phyloP scores from a whole-genome alignment of 225 moss, liverwort and hornwort species.

The Anthoceros angustus region DNA sequence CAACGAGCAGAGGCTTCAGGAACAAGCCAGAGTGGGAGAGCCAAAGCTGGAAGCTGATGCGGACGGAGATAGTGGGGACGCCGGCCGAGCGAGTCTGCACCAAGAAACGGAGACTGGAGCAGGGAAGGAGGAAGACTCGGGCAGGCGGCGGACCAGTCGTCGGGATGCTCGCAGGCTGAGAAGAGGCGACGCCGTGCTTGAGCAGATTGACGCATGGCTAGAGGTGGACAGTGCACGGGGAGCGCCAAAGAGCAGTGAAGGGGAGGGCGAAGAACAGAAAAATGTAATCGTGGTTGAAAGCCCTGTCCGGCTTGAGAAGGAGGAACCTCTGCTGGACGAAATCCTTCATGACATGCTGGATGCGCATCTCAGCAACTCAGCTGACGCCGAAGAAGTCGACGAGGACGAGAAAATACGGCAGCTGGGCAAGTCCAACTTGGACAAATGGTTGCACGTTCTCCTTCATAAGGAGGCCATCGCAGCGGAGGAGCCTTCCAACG shows the following conservation, averaged over 20 bases:
- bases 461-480: conserved; percentile 24
- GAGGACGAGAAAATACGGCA: conserved; percentile 31
- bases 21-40: background rate
- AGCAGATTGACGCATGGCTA: conserved; percentile 9
- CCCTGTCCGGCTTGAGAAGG: conserved; percentile 4
- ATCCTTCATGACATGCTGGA: conserved; percentile 34
- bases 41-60: background rate
- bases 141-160: background rate
- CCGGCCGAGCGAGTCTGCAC: background rate
- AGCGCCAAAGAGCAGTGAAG: conserved; percentile 19
- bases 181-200: too few relatives aligned
- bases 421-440: conserved; percentile 45
- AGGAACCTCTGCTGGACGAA: conserved; percentile 16
- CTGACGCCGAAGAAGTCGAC: background rate
- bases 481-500: background rate
- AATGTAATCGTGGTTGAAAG: conserved; percentile 38
- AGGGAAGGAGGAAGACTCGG: background rate
- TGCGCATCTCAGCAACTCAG: conserved; percentile 35
- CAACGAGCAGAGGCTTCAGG: background rate
- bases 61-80: background rate
- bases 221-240: conserved; percentile 13
- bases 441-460: conserved; percentile 44
- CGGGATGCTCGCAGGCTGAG: too few relatives aligned
- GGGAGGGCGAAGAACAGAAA: conserved; percentile 37
- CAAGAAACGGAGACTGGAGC: background rate